These are phyloP conservation scores for Metarhizium sp. DNA, from an alignment of 2,329 filamentous ascomycete genomes.

Conservation along the genomic window DNA sequence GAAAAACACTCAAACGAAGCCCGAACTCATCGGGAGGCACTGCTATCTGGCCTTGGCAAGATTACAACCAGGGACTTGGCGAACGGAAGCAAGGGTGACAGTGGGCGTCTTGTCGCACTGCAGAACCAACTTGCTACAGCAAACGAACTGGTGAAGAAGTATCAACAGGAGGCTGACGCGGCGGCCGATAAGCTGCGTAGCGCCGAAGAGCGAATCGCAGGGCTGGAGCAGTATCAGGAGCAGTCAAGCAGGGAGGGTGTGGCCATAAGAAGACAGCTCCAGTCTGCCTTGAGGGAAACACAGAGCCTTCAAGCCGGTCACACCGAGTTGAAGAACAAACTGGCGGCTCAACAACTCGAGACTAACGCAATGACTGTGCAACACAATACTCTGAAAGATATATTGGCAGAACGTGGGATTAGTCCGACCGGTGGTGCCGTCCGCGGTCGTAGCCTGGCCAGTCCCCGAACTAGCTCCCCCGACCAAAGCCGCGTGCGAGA, in stretches of 20 bases:
- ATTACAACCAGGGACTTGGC: constrained; percentile 47
- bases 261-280: constrained; percentile 80
- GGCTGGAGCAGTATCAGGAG: constrained; percentile 93
- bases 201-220: constrained; percentile 93
- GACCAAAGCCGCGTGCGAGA: constrained; percentile 73
- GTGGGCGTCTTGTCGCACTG: constrained; percentile 62
- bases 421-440: constrained; percentile 59
- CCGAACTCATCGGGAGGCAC: constrained; percentile 70
- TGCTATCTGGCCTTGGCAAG: constrained; percentile 75
- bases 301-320: constrained; percentile 75
- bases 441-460: constrained; percentile 63
- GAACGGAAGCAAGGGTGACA: constrained; percentile 37
- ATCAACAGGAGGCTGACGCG: constrained; percentile 77
- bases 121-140: constrained; percentile 73
- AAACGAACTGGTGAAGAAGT: constrained; percentile 73
- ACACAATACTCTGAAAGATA: constrained; percentile 85
- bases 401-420: constrained; percentile 81
- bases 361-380: constrained; percentile 90
- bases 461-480: constrained; percentile 63
- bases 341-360: constrained; percentile 82
- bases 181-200: constrained; percentile 83
- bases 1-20: constrained; percentile 85
- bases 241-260: constrained; percentile 92
- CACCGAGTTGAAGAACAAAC: constrained; percentile 69
- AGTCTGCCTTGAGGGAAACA: constrained; percentile 72